Evolutionary conservation across 371 early-diverging fungal genomes (phyloP).

Genomic region (Mucor racemosus): DNA sequence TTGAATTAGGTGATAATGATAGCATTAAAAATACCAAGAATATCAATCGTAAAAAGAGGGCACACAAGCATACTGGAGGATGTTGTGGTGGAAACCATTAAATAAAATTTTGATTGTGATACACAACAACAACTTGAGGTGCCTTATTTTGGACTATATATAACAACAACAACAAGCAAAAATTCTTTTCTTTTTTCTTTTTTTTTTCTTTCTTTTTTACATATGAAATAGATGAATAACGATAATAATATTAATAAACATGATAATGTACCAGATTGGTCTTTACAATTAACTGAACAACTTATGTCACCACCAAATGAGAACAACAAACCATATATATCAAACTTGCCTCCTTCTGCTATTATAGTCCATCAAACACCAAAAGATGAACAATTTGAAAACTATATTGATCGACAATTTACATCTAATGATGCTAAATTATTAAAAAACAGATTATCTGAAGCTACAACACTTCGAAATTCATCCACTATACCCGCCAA

Average conservation of each 20-base stretch:
- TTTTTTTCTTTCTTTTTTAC: not conserved
- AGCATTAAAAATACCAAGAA: slow-evolving; percentile 46
- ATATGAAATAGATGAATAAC: slow-evolving; percentile 6
- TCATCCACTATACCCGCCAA: not conserved
- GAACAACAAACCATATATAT: not conserved
- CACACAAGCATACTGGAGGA: slow-evolving; percentile 18
- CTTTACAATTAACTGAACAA: slow-evolving; percentile 26
- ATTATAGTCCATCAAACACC: slow-evolving; percentile 7
- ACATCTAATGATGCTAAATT: slow-evolving; percentile 9
- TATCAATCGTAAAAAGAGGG: slow-evolving; percentile 40
- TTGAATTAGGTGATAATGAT: slow-evolving; percentile 54
- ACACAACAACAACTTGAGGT: not conserved
- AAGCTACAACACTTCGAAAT: slow-evolving; percentile 13
- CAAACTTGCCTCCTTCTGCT: slow-evolving; percentile 8
- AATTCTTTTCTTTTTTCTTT: slow-evolving; percentile 8
- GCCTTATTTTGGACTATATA: not conserved
- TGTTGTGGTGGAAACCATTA: slow-evolving; percentile 32
- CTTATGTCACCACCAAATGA: slow-evolving; percentile 10
- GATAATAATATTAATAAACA: slow-evolving; percentile 8
- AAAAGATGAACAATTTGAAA: slow-evolving; percentile 19
- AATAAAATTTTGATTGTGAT: slow-evolving; percentile 17
- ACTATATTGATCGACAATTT: slow-evolving; percentile 21
- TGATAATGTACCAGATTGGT: slow-evolving; percentile 21
- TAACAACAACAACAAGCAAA: not conserved
- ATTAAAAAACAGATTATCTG: slow-evolving; percentile 20